phyloP scores from a whole-genome alignment of 768 basidiomycete species.

The Coprinopsis sp. region DNA sequence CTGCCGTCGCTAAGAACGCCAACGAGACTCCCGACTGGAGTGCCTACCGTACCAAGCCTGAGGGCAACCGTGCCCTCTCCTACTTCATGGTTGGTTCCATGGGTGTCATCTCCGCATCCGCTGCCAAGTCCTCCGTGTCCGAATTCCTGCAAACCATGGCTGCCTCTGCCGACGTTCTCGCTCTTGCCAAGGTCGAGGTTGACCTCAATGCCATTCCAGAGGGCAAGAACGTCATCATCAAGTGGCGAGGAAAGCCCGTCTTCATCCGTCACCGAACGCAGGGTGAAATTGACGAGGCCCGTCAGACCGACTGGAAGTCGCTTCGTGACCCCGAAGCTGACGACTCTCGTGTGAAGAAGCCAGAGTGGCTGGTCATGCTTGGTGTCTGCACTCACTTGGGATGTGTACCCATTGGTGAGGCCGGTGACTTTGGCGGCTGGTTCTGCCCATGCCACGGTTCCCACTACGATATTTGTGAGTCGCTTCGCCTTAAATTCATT shows the following conservation, averaged over 20 bases:
- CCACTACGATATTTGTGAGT: slow-evolving; percentile 92
- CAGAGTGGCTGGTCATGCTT: slow-evolving; percentile 93
- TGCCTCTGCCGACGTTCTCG: slow-evolving; percentile 96
- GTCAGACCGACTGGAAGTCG: slow-evolving; percentile 73
- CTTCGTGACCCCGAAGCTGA: slow-evolving; percentile 93
- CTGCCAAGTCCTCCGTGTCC: slow-evolving; percentile 88
- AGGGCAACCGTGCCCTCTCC: slow-evolving; percentile 69
- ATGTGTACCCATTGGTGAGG: slow-evolving; percentile 97
- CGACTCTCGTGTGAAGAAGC: slow-evolving; percentile 84
- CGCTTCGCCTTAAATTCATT: not conserved
- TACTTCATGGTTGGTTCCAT: slow-evolving; percentile 91
- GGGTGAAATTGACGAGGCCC: slow-evolving; percentile 91
- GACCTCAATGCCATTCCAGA: slow-evolving; percentile 88
- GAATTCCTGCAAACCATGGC: slow-evolving; percentile 96
- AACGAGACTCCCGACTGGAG: slow-evolving; percentile 88
- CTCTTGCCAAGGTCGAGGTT: slow-evolving; percentile 96
- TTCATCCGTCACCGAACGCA: slow-evolving; percentile 96
- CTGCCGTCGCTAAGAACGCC: slow-evolving; percentile 60
- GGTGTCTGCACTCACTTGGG: slow-evolving; percentile 97
- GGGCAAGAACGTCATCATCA: slow-evolving; percentile 95
- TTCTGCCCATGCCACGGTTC: slow-evolving; percentile 99
- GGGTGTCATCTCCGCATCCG: slow-evolving; percentile 90
- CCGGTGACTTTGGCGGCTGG: slow-evolving; percentile 97
- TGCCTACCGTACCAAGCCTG: slow-evolving; percentile 66
- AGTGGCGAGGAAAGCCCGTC: slow-evolving; percentile 99